Base-by-base conservation (phyloP, 2,329 filamentous ascomycete genomes). In the Aspergillus versicolor region DNA sequence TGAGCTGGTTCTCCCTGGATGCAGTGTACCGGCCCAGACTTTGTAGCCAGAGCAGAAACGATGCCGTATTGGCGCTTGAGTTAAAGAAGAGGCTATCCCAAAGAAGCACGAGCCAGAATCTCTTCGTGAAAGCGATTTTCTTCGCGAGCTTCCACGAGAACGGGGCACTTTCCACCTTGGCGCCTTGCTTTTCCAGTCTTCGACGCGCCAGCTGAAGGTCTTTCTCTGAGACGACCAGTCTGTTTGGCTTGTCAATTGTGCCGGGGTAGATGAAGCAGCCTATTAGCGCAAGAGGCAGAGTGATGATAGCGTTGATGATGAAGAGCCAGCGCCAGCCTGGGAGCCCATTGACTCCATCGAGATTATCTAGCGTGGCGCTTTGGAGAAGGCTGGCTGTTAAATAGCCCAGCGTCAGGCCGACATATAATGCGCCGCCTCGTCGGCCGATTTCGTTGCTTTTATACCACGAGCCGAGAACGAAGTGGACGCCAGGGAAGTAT, bases 61-160 rank as follows among this genome's bases (percentile, higher is more conserved):
- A 42, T 9, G 48, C 38, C 2, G 48, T 42, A 24, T 51, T 51
- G 5, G 48, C 48, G 17, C 48, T 43, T 8, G 48, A 51, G 38
- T 51, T 51, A 13, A 51, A 51, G 40, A 52, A 52, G 40, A 52
- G 40, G n/a, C 49, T 52, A 11, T 52, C 49, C 40, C 42, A 19
- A 47, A 30, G 32, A 8, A 59, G 22, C 6, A 61, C 68, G 15
- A 76, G 56, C 41, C 75, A 77, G 9, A 70, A 73, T 54, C 77
- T 74, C 74, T 75, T 77, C 51, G 74, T 77, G 2, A 63, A 42
- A 4, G 73, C 30, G 32, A 78, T 74, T 21, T 65, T 63, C 48
- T 60, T 69, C 4, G 60, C 62, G 53, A 54, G 63, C 0, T 70
- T 72, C 73, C 74, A 77, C 0, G 73, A 44, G 12, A 52, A 52